Evolutionary conservation across 495 filamentous ascomycete species (phyloP).

Genomic region (Lasiosphaeris hirsuta): DNA sequence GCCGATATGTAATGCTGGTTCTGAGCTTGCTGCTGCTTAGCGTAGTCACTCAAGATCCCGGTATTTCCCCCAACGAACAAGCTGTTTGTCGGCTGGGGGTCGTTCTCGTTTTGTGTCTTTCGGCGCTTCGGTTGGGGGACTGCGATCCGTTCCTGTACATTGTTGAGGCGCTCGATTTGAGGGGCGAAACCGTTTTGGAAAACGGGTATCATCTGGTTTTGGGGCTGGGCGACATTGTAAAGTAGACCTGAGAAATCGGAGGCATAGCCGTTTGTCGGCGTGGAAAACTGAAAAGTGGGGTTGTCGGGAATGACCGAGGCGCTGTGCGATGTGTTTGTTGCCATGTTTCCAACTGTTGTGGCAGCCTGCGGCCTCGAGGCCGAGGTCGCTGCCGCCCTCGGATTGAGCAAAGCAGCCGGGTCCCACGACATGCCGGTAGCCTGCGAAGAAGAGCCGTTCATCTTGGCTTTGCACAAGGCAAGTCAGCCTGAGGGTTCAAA

Average conservation of each 20-base stretch:
- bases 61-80: conserved; percentile 49
- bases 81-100: conserved; percentile 28
- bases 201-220: conserved; percentile 17
- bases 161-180: conserved; percentile 68
- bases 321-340: too few relatives aligned
- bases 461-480: not conserved
- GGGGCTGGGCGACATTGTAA: not conserved
- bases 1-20: conserved; percentile 23
- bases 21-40: conserved; percentile 54
- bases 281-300: conserved; percentile 43
- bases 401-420: conserved; percentile 26
- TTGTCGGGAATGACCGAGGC: conserved; percentile 7
- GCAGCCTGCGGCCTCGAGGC: conserved; percentile 16
- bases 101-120: conserved; percentile 52
- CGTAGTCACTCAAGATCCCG: conserved; percentile 60
- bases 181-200: conserved; percentile 37
- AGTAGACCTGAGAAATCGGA: conserved; percentile 20
- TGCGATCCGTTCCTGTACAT: conserved; percentile 60
- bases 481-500: too few relatives aligned
- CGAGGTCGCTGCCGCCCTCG: conserved; percentile 15
- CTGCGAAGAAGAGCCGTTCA: conserved; percentile 1
- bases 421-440: conserved; percentile 26
- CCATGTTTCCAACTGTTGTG: conserved; percentile 1
- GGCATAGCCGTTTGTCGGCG: conserved; percentile 23
- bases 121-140: conserved; percentile 60